Evolutionary conservation across 441 rosid species (phyloP).

Genomic region (Melianthus villosus): DNA sequence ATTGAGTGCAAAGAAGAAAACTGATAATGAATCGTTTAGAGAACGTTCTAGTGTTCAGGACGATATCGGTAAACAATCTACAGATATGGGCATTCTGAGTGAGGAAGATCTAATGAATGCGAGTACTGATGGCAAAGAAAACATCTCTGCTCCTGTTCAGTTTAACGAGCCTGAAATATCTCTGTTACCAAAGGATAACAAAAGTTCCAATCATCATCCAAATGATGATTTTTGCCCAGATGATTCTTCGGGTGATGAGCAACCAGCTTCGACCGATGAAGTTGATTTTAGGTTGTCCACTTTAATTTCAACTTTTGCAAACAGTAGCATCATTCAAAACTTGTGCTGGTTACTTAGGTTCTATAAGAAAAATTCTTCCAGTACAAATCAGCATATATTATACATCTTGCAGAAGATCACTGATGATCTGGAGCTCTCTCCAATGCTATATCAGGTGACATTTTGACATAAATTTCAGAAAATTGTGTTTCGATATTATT

Average conservation of each 20-base stretch:
- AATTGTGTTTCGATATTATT: not conserved
- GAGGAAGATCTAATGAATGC: slow-evolving; percentile 20
- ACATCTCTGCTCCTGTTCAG: slow-evolving; percentile 6
- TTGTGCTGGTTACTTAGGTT: slow-evolving; percentile 87
- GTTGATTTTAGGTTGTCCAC: slow-evolving; percentile 85
- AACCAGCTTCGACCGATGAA: slow-evolving; percentile 42
- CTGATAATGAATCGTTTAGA: slow-evolving; percentile 23
- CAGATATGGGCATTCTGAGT: slow-evolving; percentile 11
- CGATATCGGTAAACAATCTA: slow-evolving; percentile 19
- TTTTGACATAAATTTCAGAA: slow-evolving; percentile 2
- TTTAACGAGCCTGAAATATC: slow-evolving; percentile 25
- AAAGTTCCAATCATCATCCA: slow-evolving; percentile 19
- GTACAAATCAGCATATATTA: slow-evolving; percentile 49
- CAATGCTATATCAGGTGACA: slow-evolving; percentile 91
- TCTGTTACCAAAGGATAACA: slow-evolving; percentile 18
- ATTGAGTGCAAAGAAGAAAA: slow-evolving; percentile 20
- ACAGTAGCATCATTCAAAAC: slow-evolving; percentile 61
- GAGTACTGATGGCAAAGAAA: slow-evolving; percentile 22
- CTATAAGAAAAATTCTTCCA: slow-evolving; percentile 56
- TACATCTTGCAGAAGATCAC: slow-evolving; percentile 61
- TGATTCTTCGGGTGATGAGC: slow-evolving; percentile 64
- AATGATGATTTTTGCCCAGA: slow-evolving; percentile 33
- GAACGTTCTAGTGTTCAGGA: slow-evolving; percentile 22
- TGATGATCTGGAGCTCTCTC: slow-evolving; percentile 74
- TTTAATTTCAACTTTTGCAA: slow-evolving; percentile 67